phyloP scores from a whole-genome alignment of 2,329 filamentous ascomycete genomes.

The Teratosphaeria pseudoeucalypti region DNA sequence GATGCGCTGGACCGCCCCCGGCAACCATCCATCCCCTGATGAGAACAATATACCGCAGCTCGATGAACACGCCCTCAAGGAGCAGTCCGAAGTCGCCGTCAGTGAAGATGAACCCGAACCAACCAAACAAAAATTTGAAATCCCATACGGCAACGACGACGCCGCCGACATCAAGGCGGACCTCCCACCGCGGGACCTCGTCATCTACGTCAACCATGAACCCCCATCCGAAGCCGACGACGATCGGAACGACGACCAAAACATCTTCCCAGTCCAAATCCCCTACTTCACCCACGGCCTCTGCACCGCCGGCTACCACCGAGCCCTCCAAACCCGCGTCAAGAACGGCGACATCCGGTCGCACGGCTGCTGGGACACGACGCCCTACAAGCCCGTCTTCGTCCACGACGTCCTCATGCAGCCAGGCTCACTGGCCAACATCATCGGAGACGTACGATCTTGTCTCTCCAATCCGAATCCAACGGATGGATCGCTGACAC shows the following conservation, averaged over 20 bases:
- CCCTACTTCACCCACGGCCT: slow-evolving; percentile 6
- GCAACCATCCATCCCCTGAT: neutral
- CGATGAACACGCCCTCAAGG: neutral
- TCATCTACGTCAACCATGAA: too few species aligned
- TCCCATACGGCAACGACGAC: slow-evolving; percentile 2
- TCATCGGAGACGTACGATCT: slow-evolving; percentile 16
- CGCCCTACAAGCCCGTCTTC: slow-evolving; percentile 46
- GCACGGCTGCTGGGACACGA: slow-evolving; percentile 42
- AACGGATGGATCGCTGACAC: neutral
- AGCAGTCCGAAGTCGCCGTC: neutral
- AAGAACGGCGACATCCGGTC: slow-evolving; percentile 29
- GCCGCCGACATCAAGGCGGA: slow-evolving; percentile 1
- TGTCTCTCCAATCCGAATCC: neutral
- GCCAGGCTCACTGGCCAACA: slow-evolving; percentile 32
- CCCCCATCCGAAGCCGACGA: neutral
- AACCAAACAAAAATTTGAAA: neutral
- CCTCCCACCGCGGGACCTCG: neutral
- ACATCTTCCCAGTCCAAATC: slow-evolving; percentile 2
- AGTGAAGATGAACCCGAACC: neutral
- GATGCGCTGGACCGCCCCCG: neutral
- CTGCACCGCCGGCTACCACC: slow-evolving; percentile 14
- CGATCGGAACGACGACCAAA: neutral
- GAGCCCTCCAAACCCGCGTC: slow-evolving; percentile 19
- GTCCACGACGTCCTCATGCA: slow-evolving; percentile 40
- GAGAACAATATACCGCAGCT: neutral